A percentile compares a stretch with the other conserved stretches of the same genome.
These are phyloP conservation scores for Boletus rubescentipes DNA, from an alignment of 768 basidiomycete species.

Conservation along the genomic window DNA sequence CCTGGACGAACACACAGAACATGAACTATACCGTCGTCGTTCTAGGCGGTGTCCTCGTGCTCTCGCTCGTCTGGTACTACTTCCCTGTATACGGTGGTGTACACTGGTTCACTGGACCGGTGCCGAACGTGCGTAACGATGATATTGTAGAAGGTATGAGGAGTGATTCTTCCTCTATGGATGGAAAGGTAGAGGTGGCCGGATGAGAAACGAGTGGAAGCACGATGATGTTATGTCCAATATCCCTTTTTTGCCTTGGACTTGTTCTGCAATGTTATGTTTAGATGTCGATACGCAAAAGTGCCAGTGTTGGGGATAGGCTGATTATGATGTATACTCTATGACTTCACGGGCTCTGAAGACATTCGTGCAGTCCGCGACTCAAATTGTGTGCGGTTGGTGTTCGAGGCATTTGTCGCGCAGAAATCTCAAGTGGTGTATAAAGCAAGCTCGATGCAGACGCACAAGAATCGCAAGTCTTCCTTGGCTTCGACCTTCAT, in stretches of 20 bases:
- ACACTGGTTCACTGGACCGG: constrained; percentile 69
- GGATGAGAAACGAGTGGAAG: background rate
- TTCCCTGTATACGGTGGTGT: constrained; percentile 66
- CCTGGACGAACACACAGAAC: constrained; percentile 39
- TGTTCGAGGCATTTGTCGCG: no score
- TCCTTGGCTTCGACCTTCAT: no score
- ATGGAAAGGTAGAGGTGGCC: background rate
- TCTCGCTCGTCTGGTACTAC: constrained; percentile 65
- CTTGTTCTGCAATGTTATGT: background rate
- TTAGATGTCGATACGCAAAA: no score
- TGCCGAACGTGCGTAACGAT: constrained; percentile 40
- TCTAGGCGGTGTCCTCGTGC: constrained; percentile 52
- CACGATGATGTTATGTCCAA: background rate
- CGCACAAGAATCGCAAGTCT: no score
- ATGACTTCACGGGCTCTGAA: no score
- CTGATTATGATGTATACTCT: no score
- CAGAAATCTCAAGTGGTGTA: no score
- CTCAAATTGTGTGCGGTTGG: no score
- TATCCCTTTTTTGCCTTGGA: background rate
- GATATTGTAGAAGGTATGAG: background rate
- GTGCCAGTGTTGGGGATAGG: no score
- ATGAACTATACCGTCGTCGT: constrained; percentile 81
- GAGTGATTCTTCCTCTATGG: background rate
- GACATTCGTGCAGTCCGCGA: no score
- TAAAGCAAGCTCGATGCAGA: no score